Base-by-base conservation (phyloP, 176 grass and related monocot genomes). In the Ensete ventricosum region DNA sequence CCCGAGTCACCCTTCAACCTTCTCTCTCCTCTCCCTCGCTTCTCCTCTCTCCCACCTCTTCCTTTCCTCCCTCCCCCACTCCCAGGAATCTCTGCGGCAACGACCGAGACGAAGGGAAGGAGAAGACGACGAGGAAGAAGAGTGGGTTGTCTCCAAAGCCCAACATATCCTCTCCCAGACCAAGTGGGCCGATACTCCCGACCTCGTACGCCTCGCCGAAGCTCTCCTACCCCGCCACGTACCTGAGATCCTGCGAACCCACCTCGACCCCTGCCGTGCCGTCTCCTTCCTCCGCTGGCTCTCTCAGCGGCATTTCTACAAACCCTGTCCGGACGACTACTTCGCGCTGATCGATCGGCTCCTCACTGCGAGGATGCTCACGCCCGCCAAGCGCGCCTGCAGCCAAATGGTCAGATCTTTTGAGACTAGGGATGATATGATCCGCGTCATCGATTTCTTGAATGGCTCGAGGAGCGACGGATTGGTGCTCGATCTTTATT, bases 341-440 rank as follows among this genome's bases (percentile, higher is more conserved):
- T 75, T 83, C 54, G 71, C 64, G 9, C 74, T 87, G 34, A 11
- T 87, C 21, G 24, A 82, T 21, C 80, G 85, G 43, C 76, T 87
- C 19, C 14, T 87, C 14, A 58, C 71, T 13, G 74, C 53, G 50
- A 71, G 75, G 14, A 79, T 79, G 76, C 21, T 71, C 26, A 43
- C 12, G 9, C 76, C 17, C 12, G 85, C 85, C 58, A 54, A 51
- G 14, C 52, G 64, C 11, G 62, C 82, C 53, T 62, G 62, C 43
- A 75, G 70, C 64, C 80, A 87, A 24, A 72, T 87, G 85, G 82
- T 87, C 75, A 79, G 78, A 67, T 83, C 76, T 16, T 87, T 76
- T 54, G 14, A 55, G 5, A 79, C 60, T 9, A 52, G 63, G 53
- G 76, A 75, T 1, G 85, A 87, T 24, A 79, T 87, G 20, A 60